Percentiles rank a stretch among this genome's conserved stretches.
Evolutionary conservation across 306 rosid genomes (phyloP).

Genomic region (Cicer yamashitae): DNA sequence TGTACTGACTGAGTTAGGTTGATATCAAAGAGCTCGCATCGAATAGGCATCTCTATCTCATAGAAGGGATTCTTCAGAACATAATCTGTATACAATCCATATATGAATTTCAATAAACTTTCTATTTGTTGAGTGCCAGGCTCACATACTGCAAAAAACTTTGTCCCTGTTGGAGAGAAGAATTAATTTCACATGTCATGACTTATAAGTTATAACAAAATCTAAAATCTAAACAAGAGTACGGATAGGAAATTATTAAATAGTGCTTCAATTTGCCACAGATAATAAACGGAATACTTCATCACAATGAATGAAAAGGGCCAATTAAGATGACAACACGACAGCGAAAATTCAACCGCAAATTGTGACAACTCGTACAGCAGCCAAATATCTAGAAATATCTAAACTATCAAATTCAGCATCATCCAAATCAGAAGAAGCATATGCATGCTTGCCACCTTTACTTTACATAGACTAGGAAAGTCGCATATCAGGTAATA

Average conservation of each 20-base stretch:
- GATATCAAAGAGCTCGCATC: slow-evolving; percentile 92
- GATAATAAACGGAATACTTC: background rate
- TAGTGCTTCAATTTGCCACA: background rate
- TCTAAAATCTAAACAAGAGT: background rate
- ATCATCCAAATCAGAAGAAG: background rate
- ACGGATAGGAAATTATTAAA: background rate
- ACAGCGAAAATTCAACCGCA: background rate
- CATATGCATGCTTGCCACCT: background rate
- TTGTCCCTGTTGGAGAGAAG: slow-evolving; percentile 69
- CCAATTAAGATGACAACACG: background rate
- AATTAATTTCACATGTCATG: slow-evolving; percentile 15
- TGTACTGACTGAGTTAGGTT: slow-evolving; percentile 76
- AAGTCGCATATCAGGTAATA: background rate
- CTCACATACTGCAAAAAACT: slow-evolving; percentile 84
- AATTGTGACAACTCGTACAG: background rate
- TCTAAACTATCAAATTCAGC: background rate
- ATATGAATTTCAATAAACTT: slow-evolving; percentile 70
- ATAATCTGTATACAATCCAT: slow-evolving; percentile 82
- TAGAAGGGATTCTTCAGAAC: slow-evolving; percentile 96
- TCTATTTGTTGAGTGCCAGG: slow-evolving; percentile 89
- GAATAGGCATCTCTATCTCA: slow-evolving; percentile 98
- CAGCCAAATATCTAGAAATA: background rate
- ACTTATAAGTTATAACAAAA: background rate
- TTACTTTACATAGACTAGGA: background rate
- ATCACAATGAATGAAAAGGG: background rate